phyloP scores from a whole-genome alignment of 768 basidiomycete species.

The Podaxis rugospora region DNA sequence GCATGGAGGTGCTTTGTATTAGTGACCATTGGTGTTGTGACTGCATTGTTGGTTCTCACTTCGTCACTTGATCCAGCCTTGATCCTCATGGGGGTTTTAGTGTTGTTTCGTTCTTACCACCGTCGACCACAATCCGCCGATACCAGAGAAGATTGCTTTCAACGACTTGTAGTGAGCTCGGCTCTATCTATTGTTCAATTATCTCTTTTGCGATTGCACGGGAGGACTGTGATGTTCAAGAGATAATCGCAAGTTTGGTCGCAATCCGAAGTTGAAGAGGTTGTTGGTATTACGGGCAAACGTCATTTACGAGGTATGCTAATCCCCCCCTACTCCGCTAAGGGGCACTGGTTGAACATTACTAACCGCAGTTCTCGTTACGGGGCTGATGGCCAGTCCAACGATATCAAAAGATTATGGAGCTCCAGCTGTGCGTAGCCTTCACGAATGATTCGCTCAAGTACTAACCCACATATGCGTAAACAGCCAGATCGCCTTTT shows the following conservation, averaged over 20 bases:
- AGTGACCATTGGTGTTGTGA: constrained; percentile 66
- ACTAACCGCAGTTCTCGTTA: constrained; percentile 56
- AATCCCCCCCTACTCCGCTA: neutral
- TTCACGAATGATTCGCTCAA: neutral
- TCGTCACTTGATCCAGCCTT: neutral
- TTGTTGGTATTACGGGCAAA: constrained; percentile 53
- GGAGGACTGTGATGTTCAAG: constrained; percentile 42
- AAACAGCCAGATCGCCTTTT: constrained; percentile 59
- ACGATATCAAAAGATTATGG: constrained; percentile 65
- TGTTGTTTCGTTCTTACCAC: constrained; percentile 68
- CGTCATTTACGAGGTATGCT: constrained; percentile 59
- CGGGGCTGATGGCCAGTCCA: constrained; percentile 78
- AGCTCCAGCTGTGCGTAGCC: constrained; percentile 57
- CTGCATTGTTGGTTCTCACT: constrained; percentile 58
- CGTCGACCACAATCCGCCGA: constrained; percentile 66
- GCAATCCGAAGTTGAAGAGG: constrained; percentile 75
- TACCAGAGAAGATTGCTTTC: constrained; percentile 72
- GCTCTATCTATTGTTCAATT: constrained; percentile 70
- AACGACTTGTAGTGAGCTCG: constrained; percentile 63
- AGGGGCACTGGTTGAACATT: neutral
- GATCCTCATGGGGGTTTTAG: constrained; percentile 25
- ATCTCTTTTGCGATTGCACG: constrained; percentile 66
- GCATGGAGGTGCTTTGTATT: constrained; percentile 73
- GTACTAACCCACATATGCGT: neutral
- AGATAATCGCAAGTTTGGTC: constrained; percentile 61